phyloP scores from a whole-genome alignment of 2,329 filamentous ascomycete species.

The Fulvia fulva region DNA sequence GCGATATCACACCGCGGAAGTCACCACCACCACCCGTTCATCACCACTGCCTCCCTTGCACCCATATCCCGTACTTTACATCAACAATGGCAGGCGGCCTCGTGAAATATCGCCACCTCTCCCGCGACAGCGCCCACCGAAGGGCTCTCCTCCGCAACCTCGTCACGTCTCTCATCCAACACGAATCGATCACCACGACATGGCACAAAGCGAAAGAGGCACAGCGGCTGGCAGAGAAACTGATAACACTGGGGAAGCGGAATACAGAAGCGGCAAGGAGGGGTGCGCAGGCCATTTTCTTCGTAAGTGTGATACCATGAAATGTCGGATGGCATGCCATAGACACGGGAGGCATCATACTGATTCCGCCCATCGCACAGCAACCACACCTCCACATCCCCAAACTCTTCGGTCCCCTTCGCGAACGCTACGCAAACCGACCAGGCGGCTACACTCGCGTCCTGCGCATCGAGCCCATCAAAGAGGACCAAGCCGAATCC shows the following conservation, averaged over 20 bases:
- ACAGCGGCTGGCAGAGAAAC: slow-evolving; percentile 85
- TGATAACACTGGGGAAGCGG: slow-evolving; percentile 90
- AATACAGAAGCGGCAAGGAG: slow-evolving; percentile 78
- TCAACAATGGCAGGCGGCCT: slow-evolving; percentile 74
- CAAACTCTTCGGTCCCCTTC: slow-evolving; percentile 82
- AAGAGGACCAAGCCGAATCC: slow-evolving; percentile 80
- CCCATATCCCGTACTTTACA: not conserved
- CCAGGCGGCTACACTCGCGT: slow-evolving; percentile 94
- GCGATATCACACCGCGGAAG: not conserved
- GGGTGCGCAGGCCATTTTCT: slow-evolving; percentile 71
- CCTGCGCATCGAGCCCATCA: slow-evolving; percentile 82
- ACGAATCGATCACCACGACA: slow-evolving; percentile 92
- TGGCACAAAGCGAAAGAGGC: slow-evolving; percentile 97
- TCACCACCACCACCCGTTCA: slow-evolving; percentile 1
- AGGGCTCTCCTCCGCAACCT: slow-evolving; percentile 92
- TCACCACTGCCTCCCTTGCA: not conserved
- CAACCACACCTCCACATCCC: slow-evolving; percentile 49
- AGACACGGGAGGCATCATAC: too few species aligned
- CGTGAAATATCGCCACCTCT: slow-evolving; percentile 84
- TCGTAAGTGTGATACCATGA: slow-evolving; percentile 50
- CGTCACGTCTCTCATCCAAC: slow-evolving; percentile 87
- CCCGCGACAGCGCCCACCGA: slow-evolving; percentile 80
- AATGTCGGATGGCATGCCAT: too few species aligned
- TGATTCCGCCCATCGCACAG: too few species aligned
- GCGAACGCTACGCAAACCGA: slow-evolving; percentile 70